Conservation (phyloP, 805 yeast species). For the Nakazawaea molendinolei region DNA sequence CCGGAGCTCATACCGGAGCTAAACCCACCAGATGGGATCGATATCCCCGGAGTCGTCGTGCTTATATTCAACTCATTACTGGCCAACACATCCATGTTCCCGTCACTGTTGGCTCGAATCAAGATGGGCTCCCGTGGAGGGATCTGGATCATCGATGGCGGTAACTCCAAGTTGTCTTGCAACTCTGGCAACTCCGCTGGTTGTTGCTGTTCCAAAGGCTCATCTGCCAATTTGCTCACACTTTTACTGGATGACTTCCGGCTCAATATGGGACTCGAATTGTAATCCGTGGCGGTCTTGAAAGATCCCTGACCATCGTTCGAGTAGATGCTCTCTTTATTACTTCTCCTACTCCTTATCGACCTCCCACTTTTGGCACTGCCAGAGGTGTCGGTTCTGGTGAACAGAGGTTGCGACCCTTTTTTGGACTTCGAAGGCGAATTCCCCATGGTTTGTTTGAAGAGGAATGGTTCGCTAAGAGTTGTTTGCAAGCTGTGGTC, state of each 20-base stretch:
- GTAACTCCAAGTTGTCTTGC: slow-evolving; percentile 17
- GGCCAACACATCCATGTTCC: not conserved
- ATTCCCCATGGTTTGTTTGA: slow-evolving; percentile 9
- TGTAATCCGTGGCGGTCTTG: slow-evolving; percentile 1
- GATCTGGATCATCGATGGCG: slow-evolving; percentile 33
- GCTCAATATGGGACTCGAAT: slow-evolving; percentile 8
- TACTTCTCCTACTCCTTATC: slow-evolving; percentile 25
- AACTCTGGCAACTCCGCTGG: not conserved
- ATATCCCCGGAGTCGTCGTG: too few relatives aligned
- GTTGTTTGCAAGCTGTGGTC: too few relatives aligned
- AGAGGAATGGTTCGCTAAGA: too few relatives aligned
- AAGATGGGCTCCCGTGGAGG: slow-evolving; percentile 38
- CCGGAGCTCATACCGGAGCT: too few relatives aligned
- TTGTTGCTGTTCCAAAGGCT: slow-evolving; percentile 2
- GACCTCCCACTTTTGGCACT: slow-evolving; percentile 32
- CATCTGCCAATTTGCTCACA: slow-evolving; percentile 5
- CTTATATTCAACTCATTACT: slow-evolving; percentile 2
- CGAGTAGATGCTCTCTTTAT: slow-evolving; percentile 9
- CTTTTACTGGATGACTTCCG: slow-evolving; percentile 11
- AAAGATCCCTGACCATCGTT: slow-evolving; percentile 6
- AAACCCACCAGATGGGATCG: too few relatives aligned
- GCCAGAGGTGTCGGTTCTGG: slow-evolving; percentile 35
- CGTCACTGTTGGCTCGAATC: slow-evolving; percentile 27
- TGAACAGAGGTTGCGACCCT: slow-evolving; percentile 21
- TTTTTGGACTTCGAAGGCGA: slow-evolving; percentile 6